Percentiles rank a stretch among this genome's conserved stretches.
phyloP scores from a whole-genome alignment of 2,329 filamentous ascomycete species.

The Paecilomyces fulvus region DNA sequence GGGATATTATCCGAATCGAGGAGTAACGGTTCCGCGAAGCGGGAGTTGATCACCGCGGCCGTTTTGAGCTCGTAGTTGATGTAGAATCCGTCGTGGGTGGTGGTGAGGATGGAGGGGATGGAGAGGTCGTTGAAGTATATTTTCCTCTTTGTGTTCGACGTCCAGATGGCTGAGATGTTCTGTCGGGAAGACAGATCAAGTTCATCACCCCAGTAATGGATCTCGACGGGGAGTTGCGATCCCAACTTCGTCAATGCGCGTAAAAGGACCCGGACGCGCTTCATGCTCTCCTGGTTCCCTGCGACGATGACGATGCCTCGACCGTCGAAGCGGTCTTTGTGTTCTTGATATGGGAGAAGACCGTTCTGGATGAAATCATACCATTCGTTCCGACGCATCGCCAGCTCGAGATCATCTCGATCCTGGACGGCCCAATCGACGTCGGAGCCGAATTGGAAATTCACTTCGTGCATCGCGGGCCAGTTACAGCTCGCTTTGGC shows the following conservation, averaged over 20 bases:
- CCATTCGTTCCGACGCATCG: background rate
- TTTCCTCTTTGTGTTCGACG: background rate
- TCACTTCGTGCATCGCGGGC: background rate
- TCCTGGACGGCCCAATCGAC: background rate
- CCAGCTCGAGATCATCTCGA: background rate
- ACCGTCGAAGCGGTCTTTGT: constrained; percentile 14
- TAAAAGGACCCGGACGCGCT: constrained; percentile 12
- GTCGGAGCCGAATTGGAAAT: background rate
- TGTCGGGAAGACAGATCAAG: background rate
- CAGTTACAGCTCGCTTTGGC: background rate
- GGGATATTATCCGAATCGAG: constrained; percentile 32
- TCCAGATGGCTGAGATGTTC: background rate
- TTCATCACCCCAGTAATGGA: background rate
- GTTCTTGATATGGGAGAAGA: background rate
- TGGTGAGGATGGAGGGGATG: background rate
- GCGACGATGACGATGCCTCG: constrained; percentile 24
- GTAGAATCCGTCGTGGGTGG: background rate
- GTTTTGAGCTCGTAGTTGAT: constrained; percentile 14
- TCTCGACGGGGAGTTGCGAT: constrained; percentile 12
- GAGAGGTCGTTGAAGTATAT: background rate
- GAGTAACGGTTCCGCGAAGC: constrained; percentile 26
- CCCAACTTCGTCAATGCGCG: constrained; percentile 10
- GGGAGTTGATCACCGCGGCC: constrained; percentile 26
- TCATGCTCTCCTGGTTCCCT: constrained; percentile 15
- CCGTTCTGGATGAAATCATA: background rate